Percentiles rank a stretch among this genome's conserved stretches.
phyloP scores from a whole-genome alignment of 2,329 filamentous ascomycete species.

The Talaromyces verruculosus region DNA sequence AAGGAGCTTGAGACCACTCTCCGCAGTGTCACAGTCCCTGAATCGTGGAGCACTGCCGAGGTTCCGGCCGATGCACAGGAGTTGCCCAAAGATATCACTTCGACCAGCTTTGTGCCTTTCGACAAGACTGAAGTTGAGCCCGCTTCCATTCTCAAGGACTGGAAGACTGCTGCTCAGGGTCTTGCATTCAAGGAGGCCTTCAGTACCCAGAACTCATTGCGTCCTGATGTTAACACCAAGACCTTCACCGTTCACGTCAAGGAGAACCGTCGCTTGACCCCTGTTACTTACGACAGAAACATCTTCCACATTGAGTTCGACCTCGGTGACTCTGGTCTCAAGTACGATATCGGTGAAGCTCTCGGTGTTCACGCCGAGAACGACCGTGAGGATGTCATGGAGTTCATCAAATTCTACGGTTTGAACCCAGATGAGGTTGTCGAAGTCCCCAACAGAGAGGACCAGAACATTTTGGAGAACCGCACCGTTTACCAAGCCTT shows the following conservation, averaged over 20 bases:
- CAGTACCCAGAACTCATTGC: constrained; percentile 68
- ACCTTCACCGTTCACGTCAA: constrained; percentile 86
- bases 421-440: constrained; percentile 80
- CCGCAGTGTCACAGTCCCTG: constrained; percentile 71
- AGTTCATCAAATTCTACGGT: constrained; percentile 89
- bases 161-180: constrained; percentile 82
- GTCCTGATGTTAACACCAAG: constrained; percentile 82
- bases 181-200: constrained; percentile 95
- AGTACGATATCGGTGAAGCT: constrained; percentile 95
- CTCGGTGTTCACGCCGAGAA: constrained; percentile 96
- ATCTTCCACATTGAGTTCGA: constrained; percentile 99
- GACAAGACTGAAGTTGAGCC: constrained; percentile 72
- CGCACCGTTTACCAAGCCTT: constrained; percentile 92
- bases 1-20: constrained; percentile 67
- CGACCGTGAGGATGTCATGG: constrained; percentile 70
- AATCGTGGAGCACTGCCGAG: constrained; percentile 73
- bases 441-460: constrained; percentile 85
- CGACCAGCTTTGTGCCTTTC: constrained; percentile 80
- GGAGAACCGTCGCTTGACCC: constrained; percentile 92
- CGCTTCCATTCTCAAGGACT: constrained; percentile 67
- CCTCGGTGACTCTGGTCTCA: constrained; percentile 84
- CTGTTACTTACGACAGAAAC: constrained; percentile 86
- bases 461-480: constrained; percentile 71
- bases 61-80: constrained; percentile 40
- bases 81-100: constrained; percentile 65